These are phyloP conservation scores for Rhinocladiella mackenziei DNA, from an alignment of 2,329 filamentous ascomycete genomes.

Conservation along the genomic window DNA sequence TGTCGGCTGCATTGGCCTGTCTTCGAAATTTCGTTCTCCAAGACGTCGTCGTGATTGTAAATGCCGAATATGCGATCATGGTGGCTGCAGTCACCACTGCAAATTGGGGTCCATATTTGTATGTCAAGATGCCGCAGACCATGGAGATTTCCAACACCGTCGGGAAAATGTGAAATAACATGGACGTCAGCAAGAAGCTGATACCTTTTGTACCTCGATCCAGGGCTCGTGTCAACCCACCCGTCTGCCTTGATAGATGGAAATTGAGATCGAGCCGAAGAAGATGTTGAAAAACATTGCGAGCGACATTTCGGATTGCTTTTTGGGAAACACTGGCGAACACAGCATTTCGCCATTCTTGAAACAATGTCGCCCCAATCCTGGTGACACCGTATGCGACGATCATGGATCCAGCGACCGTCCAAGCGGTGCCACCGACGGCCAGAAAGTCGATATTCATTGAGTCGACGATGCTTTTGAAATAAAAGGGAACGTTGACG, in stretches of 20 bases:
- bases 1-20: slow-evolving; percentile 93
- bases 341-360: slow-evolving; percentile 90
- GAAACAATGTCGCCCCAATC: slow-evolving; percentile 83
- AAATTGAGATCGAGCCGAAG: slow-evolving; percentile 87
- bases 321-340: slow-evolving; percentile 97
- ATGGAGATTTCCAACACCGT: slow-evolving; percentile 90
- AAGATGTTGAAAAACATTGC: slow-evolving; percentile 88
- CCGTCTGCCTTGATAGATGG: slow-evolving; percentile 90
- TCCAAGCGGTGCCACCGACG: slow-evolving; percentile 80
- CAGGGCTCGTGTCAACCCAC: slow-evolving; percentile 86
- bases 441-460: slow-evolving; percentile 95
- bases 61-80: slow-evolving; percentile 92
- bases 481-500: slow-evolving; percentile 98
- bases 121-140: slow-evolving; percentile 94
- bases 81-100: slow-evolving; percentile 84
- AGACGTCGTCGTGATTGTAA: slow-evolving; percentile 92
- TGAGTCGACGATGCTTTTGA: slow-evolving; percentile 94
- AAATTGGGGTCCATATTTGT: slow-evolving; percentile 89
- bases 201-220: slow-evolving; percentile 98
- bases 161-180: slow-evolving; percentile 96
- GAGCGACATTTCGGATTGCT: slow-evolving; percentile 83
- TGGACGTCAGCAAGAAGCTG: slow-evolving; percentile 91
- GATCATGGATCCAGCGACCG: slow-evolving; percentile 87
- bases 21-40: slow-evolving; percentile 97
- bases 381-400: slow-evolving; percentile 81